Evolutionary conservation across 805 yeast genomes (phyloP).

Genomic region (Yamadazyma phyllophila): DNA sequence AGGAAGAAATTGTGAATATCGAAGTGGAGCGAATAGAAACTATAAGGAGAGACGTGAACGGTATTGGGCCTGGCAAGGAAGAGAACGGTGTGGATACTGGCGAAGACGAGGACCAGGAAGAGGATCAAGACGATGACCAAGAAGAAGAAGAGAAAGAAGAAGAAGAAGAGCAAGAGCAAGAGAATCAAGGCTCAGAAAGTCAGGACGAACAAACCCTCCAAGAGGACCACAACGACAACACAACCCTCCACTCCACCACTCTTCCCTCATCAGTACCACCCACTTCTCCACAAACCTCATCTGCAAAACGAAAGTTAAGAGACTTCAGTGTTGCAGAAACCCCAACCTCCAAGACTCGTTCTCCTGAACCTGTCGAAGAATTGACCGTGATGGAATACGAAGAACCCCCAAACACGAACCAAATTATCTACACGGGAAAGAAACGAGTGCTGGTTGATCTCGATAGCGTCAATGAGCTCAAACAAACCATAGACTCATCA

Average conservation of each 20-base stretch:
- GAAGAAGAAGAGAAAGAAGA: slow-evolving; percentile 3
- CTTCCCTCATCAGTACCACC: no score
- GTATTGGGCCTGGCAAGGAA: background rate
- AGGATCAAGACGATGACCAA: background rate
- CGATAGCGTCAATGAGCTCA: slow-evolving; percentile 57
- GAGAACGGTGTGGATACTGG: background rate
- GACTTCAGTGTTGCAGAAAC: background rate
- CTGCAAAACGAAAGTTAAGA: background rate
- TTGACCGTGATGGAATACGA: no score
- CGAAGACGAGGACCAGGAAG: background rate
- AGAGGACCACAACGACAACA: background rate
- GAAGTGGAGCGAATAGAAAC: no score
- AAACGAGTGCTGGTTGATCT: slow-evolving; percentile 43
- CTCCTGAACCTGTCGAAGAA: no score
- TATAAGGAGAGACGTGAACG: background rate
- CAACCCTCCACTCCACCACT: no score
- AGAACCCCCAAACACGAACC: no score
- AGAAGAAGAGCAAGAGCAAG: background rate
- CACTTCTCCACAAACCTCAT: no score
- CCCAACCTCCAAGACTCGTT: no score
- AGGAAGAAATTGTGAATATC: background rate
- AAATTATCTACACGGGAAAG: background rate
- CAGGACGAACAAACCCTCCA: background rate
- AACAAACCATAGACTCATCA: slow-evolving; percentile 45
- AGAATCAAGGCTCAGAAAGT: slow-evolving; percentile 3